These are phyloP conservation scores for Cladophialophora carrionii DNA, from an alignment of 2,329 filamentous ascomycete genomes.

Conservation along the genomic window DNA sequence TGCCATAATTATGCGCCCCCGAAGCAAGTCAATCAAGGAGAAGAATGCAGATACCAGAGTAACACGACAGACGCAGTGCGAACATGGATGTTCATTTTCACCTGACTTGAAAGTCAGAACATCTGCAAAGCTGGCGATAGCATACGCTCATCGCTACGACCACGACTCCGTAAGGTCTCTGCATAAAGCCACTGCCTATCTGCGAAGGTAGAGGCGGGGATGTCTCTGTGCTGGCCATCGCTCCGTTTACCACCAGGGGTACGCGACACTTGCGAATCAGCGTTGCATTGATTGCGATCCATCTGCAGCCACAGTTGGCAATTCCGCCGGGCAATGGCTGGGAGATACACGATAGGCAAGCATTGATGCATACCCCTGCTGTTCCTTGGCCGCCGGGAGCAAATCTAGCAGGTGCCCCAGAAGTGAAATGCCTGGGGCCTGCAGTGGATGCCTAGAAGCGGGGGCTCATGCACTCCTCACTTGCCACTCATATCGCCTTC, in stretches of 20 bases:
- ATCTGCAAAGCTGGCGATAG: too few relatives aligned
- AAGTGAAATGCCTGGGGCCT: background rate
- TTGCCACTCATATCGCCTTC: background rate
- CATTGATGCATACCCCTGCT: background rate
- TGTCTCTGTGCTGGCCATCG: background rate
- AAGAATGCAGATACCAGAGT: background rate
- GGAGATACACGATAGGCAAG: too few relatives aligned
- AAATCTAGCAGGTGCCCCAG: background rate
- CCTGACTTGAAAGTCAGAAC: background rate
- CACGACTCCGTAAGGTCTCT: too few relatives aligned
- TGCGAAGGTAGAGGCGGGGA: background rate
- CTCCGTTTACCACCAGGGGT: background rate
- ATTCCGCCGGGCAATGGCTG: background rate
- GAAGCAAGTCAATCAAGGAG: background rate
- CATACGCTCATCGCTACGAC: too few relatives aligned
- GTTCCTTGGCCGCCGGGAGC: background rate
- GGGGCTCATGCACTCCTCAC: background rate
- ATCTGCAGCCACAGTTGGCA: background rate
- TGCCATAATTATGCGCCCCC: constrained; percentile 17
- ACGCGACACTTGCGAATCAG: background rate
- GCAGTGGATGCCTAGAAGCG: background rate
- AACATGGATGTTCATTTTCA: background rate
- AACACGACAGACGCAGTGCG: background rate
- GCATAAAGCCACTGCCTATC: constrained; percentile 16
- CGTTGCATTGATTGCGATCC: background rate